A percentile compares a stretch with the other conserved stretches of the same genome.
Evolutionary conservation across 2,329 filamentous ascomycete genomes (phyloP).

Genomic region (Cladosporium austrohemisphaericum): DNA sequence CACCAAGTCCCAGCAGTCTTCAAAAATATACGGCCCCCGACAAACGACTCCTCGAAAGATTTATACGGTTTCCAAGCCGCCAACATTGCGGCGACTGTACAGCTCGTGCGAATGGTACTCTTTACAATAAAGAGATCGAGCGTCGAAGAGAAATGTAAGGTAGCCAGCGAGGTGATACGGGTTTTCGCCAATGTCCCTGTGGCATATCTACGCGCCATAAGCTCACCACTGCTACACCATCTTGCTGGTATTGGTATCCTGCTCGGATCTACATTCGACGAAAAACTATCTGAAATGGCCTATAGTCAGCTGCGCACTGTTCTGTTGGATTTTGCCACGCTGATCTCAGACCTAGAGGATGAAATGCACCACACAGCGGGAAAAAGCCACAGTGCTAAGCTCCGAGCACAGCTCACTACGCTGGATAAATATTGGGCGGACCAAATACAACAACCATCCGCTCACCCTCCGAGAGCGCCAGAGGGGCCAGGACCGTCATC

Average conservation of each 20-base stretch:
- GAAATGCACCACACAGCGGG: constrained; percentile 36
- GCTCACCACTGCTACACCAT: constrained; percentile 45
- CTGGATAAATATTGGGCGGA: constrained; percentile 41
- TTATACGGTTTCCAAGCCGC: constrained; percentile 42
- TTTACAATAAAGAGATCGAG: constrained; percentile 41
- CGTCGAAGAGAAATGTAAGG: constrained; percentile 41
- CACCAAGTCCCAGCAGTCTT: constrained; percentile 1
- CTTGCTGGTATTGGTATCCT: constrained; percentile 46
- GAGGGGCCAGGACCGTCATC: neutral
- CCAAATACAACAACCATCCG: neutral
- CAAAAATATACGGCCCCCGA: neutral
- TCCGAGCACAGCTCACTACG: constrained; percentile 36
- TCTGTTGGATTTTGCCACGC: constrained; percentile 41
- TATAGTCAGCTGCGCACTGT: constrained; percentile 40
- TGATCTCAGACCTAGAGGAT: constrained; percentile 40
- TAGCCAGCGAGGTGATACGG: constrained; percentile 42
- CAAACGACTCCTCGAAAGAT: neutral
- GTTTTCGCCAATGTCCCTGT: constrained; percentile 42
- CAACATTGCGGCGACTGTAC: constrained; percentile 44
- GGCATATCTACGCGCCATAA: constrained; percentile 45
- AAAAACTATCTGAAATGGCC: constrained; percentile 37
- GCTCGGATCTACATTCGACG: constrained; percentile 43
- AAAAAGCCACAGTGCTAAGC: constrained; percentile 31
- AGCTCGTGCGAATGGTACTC: constrained; percentile 44
- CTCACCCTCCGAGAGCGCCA: neutral